Conservation (phyloP, 2,329 filamentous ascomycete genomes). For the Hypoxylon sp. region DNA sequence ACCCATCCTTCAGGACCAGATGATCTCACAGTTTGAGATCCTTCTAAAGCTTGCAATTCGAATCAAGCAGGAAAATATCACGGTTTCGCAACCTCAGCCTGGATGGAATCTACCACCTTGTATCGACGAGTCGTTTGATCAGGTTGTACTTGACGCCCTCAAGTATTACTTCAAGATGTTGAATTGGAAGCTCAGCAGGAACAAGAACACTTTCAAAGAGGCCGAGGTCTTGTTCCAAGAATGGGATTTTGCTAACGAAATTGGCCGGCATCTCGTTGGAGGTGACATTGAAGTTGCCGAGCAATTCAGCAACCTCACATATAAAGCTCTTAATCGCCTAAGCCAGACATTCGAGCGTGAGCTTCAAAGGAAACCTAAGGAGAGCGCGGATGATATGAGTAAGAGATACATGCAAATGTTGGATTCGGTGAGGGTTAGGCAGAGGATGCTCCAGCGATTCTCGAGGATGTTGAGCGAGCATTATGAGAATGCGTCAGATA, state of each 20-base stretch:
- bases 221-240: slow-evolving; percentile 97
- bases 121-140: slow-evolving; percentile 96
- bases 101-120: slow-evolving; percentile 97
- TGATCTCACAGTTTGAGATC: slow-evolving; percentile 97
- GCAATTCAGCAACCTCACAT: slow-evolving; percentile 94
- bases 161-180: slow-evolving; percentile 99
- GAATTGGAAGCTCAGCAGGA: slow-evolving; percentile 96
- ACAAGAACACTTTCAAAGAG: slow-evolving; percentile 99
- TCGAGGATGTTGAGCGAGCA: slow-evolving; percentile 90
- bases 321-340: slow-evolving; percentile 89
- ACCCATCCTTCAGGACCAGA: slow-evolving; percentile 94
- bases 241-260: slow-evolving; percentile 96
- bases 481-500: slow-evolving; percentile 97
- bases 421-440: slow-evolving; percentile 94
- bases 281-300: slow-evolving; percentile 97
- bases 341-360: slow-evolving; percentile 94
- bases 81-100: slow-evolving; percentile 85
- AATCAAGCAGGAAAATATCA: slow-evolving; percentile 90
- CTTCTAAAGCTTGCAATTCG: slow-evolving; percentile 90
- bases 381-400: slow-evolving; percentile 89
- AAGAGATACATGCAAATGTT: slow-evolving; percentile 96
- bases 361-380: slow-evolving; percentile 84
- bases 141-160: slow-evolving; percentile 89
- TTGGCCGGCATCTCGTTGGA: slow-evolving; percentile 89
- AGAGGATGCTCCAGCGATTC: slow-evolving; percentile 96